These are phyloP conservation scores for Lasiodiplodia hormozganensis DNA, from an alignment of 2,329 filamentous ascomycete species.

Conservation along the genomic window DNA sequence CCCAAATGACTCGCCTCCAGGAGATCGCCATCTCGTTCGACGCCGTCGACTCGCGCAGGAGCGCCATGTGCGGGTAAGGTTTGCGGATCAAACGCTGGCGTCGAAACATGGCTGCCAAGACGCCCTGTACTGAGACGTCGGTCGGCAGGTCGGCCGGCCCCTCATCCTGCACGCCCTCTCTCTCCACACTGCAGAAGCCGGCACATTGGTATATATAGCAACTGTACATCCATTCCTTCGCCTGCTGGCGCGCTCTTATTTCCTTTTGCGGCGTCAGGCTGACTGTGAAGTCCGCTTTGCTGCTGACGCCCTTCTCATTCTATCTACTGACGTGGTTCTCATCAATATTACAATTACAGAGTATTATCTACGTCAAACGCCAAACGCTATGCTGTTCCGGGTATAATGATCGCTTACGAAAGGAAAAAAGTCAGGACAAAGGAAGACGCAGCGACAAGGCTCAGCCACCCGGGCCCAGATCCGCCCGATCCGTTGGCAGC, in stretches of 20 bases:
- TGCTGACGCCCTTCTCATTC: conserved; percentile 1
- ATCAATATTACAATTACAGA: conserved; percentile 10
- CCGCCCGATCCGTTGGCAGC: background rate
- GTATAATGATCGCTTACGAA: conserved; percentile 11
- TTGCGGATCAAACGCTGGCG: conserved; percentile 18
- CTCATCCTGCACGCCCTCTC: conserved; percentile 9
- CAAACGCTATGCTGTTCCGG: conserved; percentile 22
- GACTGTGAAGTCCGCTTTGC: conserved; percentile 6
- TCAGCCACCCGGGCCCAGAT: conserved; percentile 7
- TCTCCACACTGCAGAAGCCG: background rate
- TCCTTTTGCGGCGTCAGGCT: conserved; percentile 8
- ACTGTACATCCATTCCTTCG: conserved; percentile 12
- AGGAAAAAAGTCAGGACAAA: conserved; percentile 6
- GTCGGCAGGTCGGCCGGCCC: conserved; percentile 2
- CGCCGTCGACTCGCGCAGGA: conserved; percentile 4
- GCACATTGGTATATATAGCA: conserved; percentile 6
- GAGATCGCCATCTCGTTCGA: conserved; percentile 13
- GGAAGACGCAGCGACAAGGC: background rate
- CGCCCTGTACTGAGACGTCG: background rate
- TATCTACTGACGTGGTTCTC: background rate
- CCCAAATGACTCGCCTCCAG: conserved; percentile 12
- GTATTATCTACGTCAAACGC: conserved; percentile 21
- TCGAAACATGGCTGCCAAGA: conserved; percentile 20
- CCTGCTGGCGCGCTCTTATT: background rate
- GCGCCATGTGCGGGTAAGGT: conserved; percentile 23